These are phyloP conservation scores for Stephanodiscus triporus DNA, from an alignment of 108 stramenopile species.

Conservation along the genomic window DNA sequence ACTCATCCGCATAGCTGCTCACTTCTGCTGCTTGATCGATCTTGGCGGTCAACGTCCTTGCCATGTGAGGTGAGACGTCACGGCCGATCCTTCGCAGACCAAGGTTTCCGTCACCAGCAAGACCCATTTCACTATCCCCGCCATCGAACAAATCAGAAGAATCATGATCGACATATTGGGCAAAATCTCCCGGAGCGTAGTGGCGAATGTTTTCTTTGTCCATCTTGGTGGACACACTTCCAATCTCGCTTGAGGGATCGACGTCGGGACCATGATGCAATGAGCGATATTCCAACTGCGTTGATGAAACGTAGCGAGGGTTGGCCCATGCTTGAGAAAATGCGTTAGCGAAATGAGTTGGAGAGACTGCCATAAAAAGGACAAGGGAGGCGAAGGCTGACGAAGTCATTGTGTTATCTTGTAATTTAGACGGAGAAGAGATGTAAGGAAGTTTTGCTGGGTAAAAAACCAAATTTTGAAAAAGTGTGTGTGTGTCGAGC, in stretches of 20 bases:
- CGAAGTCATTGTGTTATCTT: not conserved
- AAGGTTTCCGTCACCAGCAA: slow-evolving; percentile 75
- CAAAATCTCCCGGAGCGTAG: slow-evolving; percentile 61
- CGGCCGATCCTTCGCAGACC: slow-evolving; percentile 54
- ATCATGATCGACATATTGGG: slow-evolving; percentile 52
- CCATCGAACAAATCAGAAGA: slow-evolving; percentile 77
- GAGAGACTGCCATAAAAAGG: not conserved
- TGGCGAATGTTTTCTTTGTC: slow-evolving; percentile 53
- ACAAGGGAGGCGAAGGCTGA: not conserved
- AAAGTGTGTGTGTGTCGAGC: too few species aligned
- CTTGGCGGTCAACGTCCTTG: slow-evolving; percentile 32
- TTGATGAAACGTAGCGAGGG: not conserved
- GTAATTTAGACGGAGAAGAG: not conserved
- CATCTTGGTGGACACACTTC: slow-evolving; percentile 58
- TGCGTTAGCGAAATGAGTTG: not conserved
- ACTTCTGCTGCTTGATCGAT: slow-evolving; percentile 13
- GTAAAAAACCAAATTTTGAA: too few species aligned
- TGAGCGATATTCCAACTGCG: slow-evolving; percentile 29
- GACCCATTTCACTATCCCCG: slow-evolving; percentile 80
- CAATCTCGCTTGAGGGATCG: slow-evolving; percentile 32
- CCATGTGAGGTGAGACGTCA: slow-evolving; percentile 45
- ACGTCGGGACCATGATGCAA: slow-evolving; percentile 47
- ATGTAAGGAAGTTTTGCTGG: too few species aligned
- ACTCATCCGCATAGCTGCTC: slow-evolving; percentile 73
- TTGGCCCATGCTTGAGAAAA: not conserved